These are phyloP conservation scores for Sporothrix luriei DNA, from an alignment of 2,329 filamentous ascomycete genomes.

Conservation along the genomic window DNA sequence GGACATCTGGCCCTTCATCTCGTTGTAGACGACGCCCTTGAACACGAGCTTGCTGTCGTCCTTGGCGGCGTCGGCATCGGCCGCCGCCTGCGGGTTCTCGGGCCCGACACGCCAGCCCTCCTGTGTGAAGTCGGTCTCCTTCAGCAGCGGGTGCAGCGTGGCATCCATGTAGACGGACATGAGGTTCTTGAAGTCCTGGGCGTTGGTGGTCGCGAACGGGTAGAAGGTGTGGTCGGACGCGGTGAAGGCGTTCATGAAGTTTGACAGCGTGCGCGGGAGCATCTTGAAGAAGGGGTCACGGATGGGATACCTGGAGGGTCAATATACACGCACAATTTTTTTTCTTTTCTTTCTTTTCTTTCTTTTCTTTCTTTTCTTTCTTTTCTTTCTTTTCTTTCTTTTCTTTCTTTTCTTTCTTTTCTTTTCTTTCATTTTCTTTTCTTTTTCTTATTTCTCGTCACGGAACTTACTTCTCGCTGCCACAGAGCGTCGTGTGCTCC, in stretches of 20 bases:
- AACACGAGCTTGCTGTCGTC: slow-evolving; percentile 77
- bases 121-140: slow-evolving; percentile 89
- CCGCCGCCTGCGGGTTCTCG: slow-evolving; percentile 70
- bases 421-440: too few relatives aligned
- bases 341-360: too few relatives aligned
- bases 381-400: too few relatives aligned
- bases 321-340: neutral
- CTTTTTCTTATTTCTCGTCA: too few relatives aligned
- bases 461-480: slow-evolving; percentile 79
- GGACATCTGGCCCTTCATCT: slow-evolving; percentile 99
- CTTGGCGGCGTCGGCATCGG: slow-evolving; percentile 40
- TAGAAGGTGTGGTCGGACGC: slow-evolving; percentile 96
- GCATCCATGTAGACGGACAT: slow-evolving; percentile 97
- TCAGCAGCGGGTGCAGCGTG: slow-evolving; percentile 84
- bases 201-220: slow-evolving; percentile 95
- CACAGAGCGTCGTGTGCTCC: slow-evolving; percentile 95
- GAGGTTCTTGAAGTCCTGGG: slow-evolving; percentile 92
- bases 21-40: slow-evolving; percentile 98
- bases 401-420: too few relatives aligned
- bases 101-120: slow-evolving; percentile 97
- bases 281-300: slow-evolving; percentile 99
- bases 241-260: slow-evolving; percentile 99
- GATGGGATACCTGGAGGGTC: slow-evolving; percentile 74
- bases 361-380: too few relatives aligned
- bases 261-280: slow-evolving; percentile 95